Percentiles rank a stretch among this genome's conserved stretches.
These are phyloP conservation scores for Phytophthora fragariaefolia DNA, from an alignment of 352 stramenopile genomes.

Conservation along the genomic window DNA sequence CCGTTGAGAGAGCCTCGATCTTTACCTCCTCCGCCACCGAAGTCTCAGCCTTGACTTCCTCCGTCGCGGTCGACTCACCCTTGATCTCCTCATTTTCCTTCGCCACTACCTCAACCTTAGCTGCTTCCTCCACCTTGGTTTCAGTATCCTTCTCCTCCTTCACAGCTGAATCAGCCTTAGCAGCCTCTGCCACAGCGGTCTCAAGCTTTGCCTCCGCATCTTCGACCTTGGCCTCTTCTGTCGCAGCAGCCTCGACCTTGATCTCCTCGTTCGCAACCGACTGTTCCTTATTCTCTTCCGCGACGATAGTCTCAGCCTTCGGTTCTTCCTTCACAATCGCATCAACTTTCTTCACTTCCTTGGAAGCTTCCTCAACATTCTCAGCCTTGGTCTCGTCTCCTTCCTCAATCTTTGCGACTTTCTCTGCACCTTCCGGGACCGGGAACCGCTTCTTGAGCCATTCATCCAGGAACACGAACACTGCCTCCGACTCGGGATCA, in stretches of 20 bases:
- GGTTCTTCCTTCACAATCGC: background rate
- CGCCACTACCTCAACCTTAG: no score
- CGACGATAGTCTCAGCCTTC: background rate
- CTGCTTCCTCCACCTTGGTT: no score
- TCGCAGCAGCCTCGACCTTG: background rate
- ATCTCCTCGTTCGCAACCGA: background rate
- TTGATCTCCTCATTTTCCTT: no score
- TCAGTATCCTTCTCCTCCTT: background rate
- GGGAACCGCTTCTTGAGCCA: conserved; percentile 61
- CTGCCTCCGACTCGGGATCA: conserved; percentile 58
- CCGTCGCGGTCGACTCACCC: no score
- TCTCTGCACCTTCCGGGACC: conserved; percentile 5
- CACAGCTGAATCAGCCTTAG: background rate
- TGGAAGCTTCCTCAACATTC: background rate
- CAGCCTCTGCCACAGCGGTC: no score
- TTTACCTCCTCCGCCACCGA: background rate
- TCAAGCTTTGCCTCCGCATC: no score
- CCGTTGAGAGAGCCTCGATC: no score
- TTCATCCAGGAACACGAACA: conserved; percentile 43
- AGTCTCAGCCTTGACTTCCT: no score
- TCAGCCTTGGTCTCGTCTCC: conserved; percentile 3
- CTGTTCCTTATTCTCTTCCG: background rate
- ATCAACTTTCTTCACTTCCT: background rate
- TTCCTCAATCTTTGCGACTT: conserved; percentile 20
- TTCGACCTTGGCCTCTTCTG: background rate